Base-by-base conservation (phyloP, 768 basidiomycete species). In the Suillus discolor region DNA sequence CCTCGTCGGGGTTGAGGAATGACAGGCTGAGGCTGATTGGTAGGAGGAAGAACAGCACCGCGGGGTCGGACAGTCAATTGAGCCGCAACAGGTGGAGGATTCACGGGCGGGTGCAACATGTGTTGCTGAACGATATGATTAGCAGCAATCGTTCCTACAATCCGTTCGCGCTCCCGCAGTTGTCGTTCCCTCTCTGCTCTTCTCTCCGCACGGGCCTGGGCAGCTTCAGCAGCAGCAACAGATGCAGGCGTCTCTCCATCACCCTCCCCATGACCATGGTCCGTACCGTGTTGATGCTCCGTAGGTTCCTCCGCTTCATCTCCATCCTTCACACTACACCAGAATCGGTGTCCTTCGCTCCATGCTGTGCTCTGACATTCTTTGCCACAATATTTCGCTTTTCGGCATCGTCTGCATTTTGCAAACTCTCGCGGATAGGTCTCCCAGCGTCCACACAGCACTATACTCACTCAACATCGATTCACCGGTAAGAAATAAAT, bases 321-420 rank as follows among this genome's bases (percentile, higher is more conserved):
- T 11, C 78, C 80, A 31, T 87, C 86, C 62, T 84, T 83, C 13
- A 87, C 90, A 66, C 87, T 90, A 72, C 93, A 96, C 95, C 95
- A 96, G 74, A 96, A 98, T 64, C 96, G 82, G 75, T 98, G 96
- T 0, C 97, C 96, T 71, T 96, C 95, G 68, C 91, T 92, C 96
- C 96, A 98, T 1, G 96, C 97, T 20, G 90, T 92, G 69, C 92
- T 94, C 81, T 97, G 96, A 73, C 96, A 99, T 70, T 96, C 93
- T 77, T 98, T 98, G 31, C 94, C 94, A 72, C 97, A 99, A 75
- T 99, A 99, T 77, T 99, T 99, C 12, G 97, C 97, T 78, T 99
- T 97, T 70, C 97, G 80, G 79, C 97, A 99, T 69, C 97, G 82
- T 61, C 97, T 78, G 73, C 97, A 99, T 74, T 99, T 99, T 11